Evolutionary conservation across 768 basidiomycete genomes (phyloP).

Genomic region (Pisolithus microcarpus): DNA sequence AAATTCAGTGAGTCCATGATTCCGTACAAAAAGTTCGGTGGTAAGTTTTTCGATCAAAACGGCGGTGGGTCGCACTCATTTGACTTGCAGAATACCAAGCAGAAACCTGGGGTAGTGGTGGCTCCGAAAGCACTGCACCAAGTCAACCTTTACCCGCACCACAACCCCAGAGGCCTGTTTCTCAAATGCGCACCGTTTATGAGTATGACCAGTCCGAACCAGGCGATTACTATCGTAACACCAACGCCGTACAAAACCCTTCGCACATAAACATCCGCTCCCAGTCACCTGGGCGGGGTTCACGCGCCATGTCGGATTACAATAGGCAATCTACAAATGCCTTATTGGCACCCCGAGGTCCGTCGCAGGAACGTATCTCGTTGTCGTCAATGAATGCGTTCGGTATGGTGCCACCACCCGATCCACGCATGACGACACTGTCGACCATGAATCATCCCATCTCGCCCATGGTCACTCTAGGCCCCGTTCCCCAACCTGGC

Average conservation of each 20-base stretch:
- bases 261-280: conserved; percentile 27
- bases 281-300: conserved; percentile 25
- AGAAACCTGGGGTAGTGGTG: conserved; percentile 46
- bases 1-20: conserved; percentile 74
- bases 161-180: conserved; percentile 30
- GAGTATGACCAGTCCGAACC: conserved; percentile 33
- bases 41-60: conserved; percentile 30
- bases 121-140: conserved; percentile 34
- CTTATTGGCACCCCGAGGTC: conserved; percentile 19
- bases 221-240: conserved; percentile 58
- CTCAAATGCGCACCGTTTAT: conserved; percentile 40
- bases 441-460: conserved; percentile 33
- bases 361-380: conserved; percentile 33
- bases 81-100: conserved; percentile 50
- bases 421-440: conserved; percentile 42
- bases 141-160: conserved; percentile 26
- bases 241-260: conserved; percentile 33
- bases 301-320: conserved; percentile 23
- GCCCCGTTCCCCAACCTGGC: conserved; percentile 26
- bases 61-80: conserved; percentile 6
- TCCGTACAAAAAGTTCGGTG: conserved; percentile 65
- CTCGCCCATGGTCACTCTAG: conserved; percentile 26
- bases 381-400: conserved; percentile 33
- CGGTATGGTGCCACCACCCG: conserved; percentile 35
- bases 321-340: conserved; percentile 22